A percentile compares a stretch with the other conserved stretches of the same genome.
These are phyloP conservation scores for Blastobotrys niveus DNA, from an alignment of 1,139 yeast species.

Conservation along the genomic window DNA sequence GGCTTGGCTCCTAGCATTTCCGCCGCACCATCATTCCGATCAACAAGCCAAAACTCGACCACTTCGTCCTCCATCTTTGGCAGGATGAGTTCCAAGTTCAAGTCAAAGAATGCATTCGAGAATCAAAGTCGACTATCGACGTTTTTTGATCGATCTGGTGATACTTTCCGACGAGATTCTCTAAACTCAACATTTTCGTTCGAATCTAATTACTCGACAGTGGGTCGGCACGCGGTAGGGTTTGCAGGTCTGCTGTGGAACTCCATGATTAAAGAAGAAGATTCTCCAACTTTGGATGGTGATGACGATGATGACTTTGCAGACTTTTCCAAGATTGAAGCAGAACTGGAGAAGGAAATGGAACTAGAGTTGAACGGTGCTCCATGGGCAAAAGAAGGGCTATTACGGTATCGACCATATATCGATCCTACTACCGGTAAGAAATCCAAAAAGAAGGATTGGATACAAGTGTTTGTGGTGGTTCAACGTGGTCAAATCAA, in stretches of 20 bases:
- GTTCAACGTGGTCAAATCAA: constrained; percentile 33
- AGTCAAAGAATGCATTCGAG: constrained; percentile 18
- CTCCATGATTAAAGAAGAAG: constrained; percentile 32
- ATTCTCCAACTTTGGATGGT: constrained; percentile 4
- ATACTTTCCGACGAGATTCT: constrained; percentile 27
- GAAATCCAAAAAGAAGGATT: constrained; percentile 23
- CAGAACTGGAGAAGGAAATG: constrained; percentile 42
- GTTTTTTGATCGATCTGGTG: constrained; percentile 15
- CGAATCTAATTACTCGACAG: constrained; percentile 25
- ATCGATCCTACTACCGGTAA: constrained; percentile 29
- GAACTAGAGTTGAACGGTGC: constrained; percentile 64
- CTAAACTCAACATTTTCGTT: constrained; percentile 29
- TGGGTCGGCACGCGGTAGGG: constrained; percentile 33
- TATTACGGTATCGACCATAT: constrained; percentile 47
- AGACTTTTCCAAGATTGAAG: constrained; percentile 29
- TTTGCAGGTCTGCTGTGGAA: constrained; percentile 34
- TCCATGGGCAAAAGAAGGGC: constrained; percentile 76
- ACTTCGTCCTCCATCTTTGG: constrained; percentile 24
- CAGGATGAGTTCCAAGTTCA: constrained; percentile 23
- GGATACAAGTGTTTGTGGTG: constrained; percentile 32
- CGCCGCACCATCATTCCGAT: constrained; percentile 19
- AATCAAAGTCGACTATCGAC: constrained; percentile 26
- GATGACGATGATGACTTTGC: constrained; percentile 25
- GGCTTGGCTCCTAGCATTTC: constrained; percentile 7
- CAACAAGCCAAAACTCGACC: constrained; percentile 7